Evolutionary conservation across 1,139 yeast species (phyloP), one percentile per base, ranked within the genome.

Genomic region (Yamadazyma dendronema): DNA sequence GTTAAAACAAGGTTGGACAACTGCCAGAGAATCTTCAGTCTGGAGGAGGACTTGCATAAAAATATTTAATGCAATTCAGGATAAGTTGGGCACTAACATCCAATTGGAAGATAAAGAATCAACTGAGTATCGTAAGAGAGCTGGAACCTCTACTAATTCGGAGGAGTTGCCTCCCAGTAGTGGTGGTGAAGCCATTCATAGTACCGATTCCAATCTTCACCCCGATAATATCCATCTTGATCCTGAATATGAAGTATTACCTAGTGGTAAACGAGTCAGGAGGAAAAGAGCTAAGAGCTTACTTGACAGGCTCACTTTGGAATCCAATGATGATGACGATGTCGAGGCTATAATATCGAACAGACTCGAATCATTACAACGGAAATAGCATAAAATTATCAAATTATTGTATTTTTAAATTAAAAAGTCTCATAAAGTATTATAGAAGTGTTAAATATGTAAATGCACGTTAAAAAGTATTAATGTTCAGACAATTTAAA

Each of bases 1-100:
- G 46, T 69, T 92, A 55, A 68, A 73, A 36, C 94, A 85, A 54
- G 86, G 96, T 2, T 88, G 96, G 97, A 75, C 75, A 1, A 79
- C 82, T 70, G 61, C 70, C 15, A 68, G 63, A 37, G 77, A 77
- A 25, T 54, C 59, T 4, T 66, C 73, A 1, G 37, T 43, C 4
- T 47, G 50, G 49, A 37, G 35, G 25, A 47, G 37, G 25, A 44
- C 33, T 28, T 17, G 27, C 8, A 28, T 41, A 10, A 10, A 10
- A 5, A 14, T 42, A 2, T 26, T 35, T 9, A 44, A 42, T 12
- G 24, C 5, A 8, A 28, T 49, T 11, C 26, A 31, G 25, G 25
- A 27, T 12, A 31, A 16, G 19, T 25, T 46, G 4, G 47, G 45
- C 5, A 13, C 31, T 8, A 33, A 29, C 2, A 28, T 41, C 14